These are phyloP conservation scores for Adenanthera pavonina DNA, from an alignment of 306 rosid species.

Conservation along the genomic window DNA sequence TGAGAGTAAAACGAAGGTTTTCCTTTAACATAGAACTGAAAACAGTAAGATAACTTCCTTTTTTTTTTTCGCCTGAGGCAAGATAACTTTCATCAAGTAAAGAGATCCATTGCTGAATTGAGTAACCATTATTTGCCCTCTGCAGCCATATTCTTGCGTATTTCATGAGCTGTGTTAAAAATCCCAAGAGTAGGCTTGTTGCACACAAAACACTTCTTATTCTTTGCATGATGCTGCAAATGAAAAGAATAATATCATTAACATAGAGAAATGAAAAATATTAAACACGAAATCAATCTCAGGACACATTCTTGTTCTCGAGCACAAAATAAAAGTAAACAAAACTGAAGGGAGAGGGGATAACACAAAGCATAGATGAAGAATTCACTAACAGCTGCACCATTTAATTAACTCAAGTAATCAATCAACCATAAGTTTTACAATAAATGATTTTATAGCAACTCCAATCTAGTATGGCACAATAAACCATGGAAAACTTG, in stretches of 20 bases:
- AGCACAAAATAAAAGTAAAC: constrained; percentile 2
- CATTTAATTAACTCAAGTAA: constrained; percentile 2
- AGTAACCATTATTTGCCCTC: constrained; percentile 50
- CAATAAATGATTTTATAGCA: not conserved
- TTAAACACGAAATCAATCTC: constrained; percentile 11
- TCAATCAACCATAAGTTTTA: constrained; percentile 10
- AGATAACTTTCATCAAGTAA: not conserved
- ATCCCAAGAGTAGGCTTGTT: constrained; percentile 77
- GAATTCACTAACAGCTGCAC: constrained; percentile 16
- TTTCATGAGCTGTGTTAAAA: constrained; percentile 75
- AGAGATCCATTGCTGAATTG: constrained; percentile 10
- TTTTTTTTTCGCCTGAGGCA: too few species aligned
- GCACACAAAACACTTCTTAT: constrained; percentile 87
- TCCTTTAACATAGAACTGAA: not conserved
- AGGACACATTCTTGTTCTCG: constrained; percentile 13
- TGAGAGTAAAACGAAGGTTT: not conserved
- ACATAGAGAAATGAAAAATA: not conserved
- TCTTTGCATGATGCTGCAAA: constrained; percentile 77
- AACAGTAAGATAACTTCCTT: not conserved
- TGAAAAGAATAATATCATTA: constrained; percentile 5
- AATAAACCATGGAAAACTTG: not conserved
- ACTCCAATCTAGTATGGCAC: not conserved
- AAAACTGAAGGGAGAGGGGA: not conserved
- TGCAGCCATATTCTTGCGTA: constrained; percentile 60
- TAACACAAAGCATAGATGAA: not conserved